Conservation (phyloP, 106 monocot genomes). For the Cymbidium sinense region DNA sequence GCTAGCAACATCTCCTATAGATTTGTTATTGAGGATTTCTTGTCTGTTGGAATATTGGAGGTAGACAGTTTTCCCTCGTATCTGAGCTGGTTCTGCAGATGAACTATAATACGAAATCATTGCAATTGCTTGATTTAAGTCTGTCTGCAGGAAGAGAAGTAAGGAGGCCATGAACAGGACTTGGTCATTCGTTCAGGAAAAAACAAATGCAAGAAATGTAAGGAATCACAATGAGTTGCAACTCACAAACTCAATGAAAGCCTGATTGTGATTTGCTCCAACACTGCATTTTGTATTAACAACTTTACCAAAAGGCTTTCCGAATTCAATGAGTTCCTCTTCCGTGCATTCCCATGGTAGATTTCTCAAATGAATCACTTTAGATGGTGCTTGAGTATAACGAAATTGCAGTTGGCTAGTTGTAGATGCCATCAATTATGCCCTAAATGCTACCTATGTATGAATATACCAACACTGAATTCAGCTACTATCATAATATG, state of each 20-base stretch:
- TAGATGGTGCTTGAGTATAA: slow-evolving; percentile 88
- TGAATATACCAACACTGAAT: no score
- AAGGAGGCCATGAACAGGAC: background rate
- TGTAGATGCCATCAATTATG: slow-evolving; percentile 36
- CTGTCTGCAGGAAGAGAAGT: background rate
- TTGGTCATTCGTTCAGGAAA: background rate
- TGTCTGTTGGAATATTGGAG: background rate
- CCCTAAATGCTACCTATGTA: no score
- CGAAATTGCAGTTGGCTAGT: slow-evolving; percentile 65
- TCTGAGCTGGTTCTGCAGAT: background rate
- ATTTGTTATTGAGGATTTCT: background rate
- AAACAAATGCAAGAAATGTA: background rate
- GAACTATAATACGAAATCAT: background rate
- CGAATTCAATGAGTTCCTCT: slow-evolving; percentile 81
- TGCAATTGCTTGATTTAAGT: background rate
- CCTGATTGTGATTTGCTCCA: slow-evolving; percentile 87
- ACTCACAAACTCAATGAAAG: slow-evolving; percentile 81
- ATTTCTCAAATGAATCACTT: slow-evolving; percentile 82
- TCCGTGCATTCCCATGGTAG: slow-evolving; percentile 88
- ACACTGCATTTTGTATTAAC: slow-evolving; percentile 90
- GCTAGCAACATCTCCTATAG: background rate
- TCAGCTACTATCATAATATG: no score
- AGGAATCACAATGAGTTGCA: background rate
- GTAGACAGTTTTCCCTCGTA: background rate
- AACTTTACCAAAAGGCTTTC: slow-evolving; percentile 78